A percentile compares a stretch with the other conserved stretches of the same genome.
Evolutionary conservation across 202 grass and related monocot genomes (phyloP).

Genomic region (Zizania palustris): DNA sequence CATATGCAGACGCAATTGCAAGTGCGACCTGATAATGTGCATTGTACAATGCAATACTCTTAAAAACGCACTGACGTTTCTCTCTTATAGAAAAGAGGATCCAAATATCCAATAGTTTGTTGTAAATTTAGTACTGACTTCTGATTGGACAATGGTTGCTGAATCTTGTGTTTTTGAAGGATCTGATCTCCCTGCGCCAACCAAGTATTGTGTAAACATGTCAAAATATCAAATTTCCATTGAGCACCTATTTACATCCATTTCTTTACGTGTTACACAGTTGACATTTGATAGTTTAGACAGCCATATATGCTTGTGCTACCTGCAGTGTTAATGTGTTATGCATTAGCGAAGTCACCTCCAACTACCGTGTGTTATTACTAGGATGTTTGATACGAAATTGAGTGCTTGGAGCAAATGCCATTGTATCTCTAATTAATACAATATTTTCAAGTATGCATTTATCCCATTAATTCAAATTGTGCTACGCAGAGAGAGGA

Average conservation of each 20-base stretch:
- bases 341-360: constrained; percentile 24
- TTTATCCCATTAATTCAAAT: constrained; percentile 2
- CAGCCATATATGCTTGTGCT: constrained; percentile 3
- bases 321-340: neutral
- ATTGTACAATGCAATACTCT: neutral
- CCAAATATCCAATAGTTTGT: neutral
- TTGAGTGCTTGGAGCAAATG: neutral
- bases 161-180: neutral
- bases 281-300: constrained; percentile 4
- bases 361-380: constrained; percentile 30
- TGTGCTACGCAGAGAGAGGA: neutral
- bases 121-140: neutral
- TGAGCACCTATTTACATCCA: neutral
- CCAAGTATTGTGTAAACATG: neutral
- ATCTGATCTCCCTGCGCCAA: neutral
- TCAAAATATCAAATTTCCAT: neutral
- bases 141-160: neutral
- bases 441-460: constrained; percentile 3
- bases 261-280: neutral
- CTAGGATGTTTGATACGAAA: neutral
- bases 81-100: neutral
- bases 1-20: neutral
- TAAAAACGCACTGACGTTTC: neutral
- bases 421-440: constrained; percentile 20
- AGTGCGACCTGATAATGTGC: neutral